These are phyloP conservation scores for Pyricularia grisea DNA, from an alignment of 2,329 filamentous ascomycete species.

Conservation along the genomic window DNA sequence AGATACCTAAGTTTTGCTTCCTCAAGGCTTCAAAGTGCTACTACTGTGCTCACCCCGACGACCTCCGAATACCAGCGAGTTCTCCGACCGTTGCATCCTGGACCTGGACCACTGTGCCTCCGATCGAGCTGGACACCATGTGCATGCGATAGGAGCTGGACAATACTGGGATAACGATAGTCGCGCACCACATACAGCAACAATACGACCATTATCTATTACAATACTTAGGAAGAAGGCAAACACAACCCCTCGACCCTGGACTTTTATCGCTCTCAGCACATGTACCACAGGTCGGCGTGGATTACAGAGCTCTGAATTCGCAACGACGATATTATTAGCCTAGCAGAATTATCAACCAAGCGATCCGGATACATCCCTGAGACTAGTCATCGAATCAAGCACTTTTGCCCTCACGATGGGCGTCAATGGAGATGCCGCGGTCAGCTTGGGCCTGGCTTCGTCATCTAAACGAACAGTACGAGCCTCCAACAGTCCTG, in stretches of 20 bases:
- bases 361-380: neutral
- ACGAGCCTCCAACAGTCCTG: constrained; percentile 23
- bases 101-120: neutral
- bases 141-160: constrained; percentile 1
- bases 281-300: neutral
- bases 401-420: neutral
- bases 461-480: constrained; percentile 19
- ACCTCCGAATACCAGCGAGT: neutral
- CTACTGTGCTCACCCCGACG: neutral
- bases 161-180: no score
- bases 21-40: neutral
- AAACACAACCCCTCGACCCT: neutral
- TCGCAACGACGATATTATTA: neutral
- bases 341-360: neutral
- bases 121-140: neutral
- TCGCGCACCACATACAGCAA: neutral
- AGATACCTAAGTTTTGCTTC: neutral
- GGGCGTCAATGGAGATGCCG: constrained; percentile 4
- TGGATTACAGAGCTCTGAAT: neutral
- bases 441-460: constrained; percentile 13
- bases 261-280: neutral
- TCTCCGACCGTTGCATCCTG: neutral
- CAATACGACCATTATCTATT: neutral
- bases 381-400: neutral
- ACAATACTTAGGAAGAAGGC: neutral